These are phyloP conservation scores for Rhodofomes roseus DNA, from an alignment of 1,284 basidiomycete species.

Conservation along the genomic window DNA sequence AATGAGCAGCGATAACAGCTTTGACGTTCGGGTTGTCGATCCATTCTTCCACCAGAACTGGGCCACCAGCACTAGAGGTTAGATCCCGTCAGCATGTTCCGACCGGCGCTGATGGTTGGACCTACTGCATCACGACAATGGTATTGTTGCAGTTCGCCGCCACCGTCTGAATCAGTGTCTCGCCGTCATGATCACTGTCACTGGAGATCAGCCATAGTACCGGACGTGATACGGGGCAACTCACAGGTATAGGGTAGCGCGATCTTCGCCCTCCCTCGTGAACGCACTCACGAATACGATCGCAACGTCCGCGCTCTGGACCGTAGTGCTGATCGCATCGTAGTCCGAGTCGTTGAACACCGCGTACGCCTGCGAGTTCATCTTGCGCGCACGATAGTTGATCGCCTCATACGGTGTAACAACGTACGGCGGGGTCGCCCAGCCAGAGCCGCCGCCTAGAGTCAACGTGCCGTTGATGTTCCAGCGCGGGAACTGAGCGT, in stretches of 20 bases:
- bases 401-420: conserved; percentile 41
- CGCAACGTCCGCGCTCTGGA: conserved; percentile 34
- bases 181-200: conserved; percentile 57
- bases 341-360: neutral
- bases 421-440: conserved; percentile 48
- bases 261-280: conserved; percentile 54
- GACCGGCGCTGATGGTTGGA: no score
- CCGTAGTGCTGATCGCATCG: neutral
- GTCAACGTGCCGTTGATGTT: conserved; percentile 56
- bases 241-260: neutral
- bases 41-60: conserved; percentile 46
- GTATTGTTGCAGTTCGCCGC: conserved; percentile 43
- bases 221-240: neutral
- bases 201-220: neutral
- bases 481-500: conserved; percentile 38
- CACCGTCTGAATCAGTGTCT: conserved; percentile 31
- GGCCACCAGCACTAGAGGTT: conserved; percentile 39
- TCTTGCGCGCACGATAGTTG: conserved; percentile 32
- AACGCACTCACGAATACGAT: conserved; percentile 58
- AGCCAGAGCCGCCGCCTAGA: conserved; percentile 52
- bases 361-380: conserved; percentile 29
- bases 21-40: conserved; percentile 38
- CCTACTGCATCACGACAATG: conserved; percentile 48
- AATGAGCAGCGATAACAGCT: conserved; percentile 18
- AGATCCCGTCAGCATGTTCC: neutral